These are phyloP conservation scores for Komagataella pseudopastoris DNA, from an alignment of 805 yeast species.

Conservation along the genomic window DNA sequence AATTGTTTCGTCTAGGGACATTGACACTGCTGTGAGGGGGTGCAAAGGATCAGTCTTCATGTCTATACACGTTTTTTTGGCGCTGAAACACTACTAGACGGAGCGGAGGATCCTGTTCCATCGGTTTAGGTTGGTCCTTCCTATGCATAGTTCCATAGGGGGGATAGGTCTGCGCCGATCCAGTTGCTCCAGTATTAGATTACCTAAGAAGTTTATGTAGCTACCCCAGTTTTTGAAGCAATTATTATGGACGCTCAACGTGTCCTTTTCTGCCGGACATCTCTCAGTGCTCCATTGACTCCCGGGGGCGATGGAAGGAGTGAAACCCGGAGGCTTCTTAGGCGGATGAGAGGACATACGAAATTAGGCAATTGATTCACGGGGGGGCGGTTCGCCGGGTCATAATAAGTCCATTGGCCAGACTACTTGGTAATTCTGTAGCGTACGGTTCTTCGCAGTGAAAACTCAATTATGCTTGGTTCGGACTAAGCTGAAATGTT, in stretches of 20 bases:
- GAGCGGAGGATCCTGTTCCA: neutral
- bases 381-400: neutral
- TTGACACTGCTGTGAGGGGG: neutral
- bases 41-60: neutral
- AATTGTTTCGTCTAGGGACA: neutral
- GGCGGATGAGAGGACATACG: neutral
- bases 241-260: neutral
- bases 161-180: neutral
- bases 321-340: neutral
- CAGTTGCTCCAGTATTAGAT: neutral
- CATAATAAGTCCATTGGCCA: too few relatives aligned
- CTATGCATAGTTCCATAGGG: neutral
- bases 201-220: too few relatives aligned
- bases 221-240: neutral
- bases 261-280: neutral
- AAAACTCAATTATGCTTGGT: neutral
- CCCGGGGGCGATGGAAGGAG: neutral
- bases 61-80: neutral
- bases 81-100: neutral
- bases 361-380: neutral
- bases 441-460: neutral
- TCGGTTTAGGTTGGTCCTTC: neutral
- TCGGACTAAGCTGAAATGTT: neutral
- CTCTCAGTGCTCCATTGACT: neutral
- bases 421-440: neutral